Base-by-base conservation (phyloP, 345 rosid species). In the Eucalyptus pauciflora region DNA sequence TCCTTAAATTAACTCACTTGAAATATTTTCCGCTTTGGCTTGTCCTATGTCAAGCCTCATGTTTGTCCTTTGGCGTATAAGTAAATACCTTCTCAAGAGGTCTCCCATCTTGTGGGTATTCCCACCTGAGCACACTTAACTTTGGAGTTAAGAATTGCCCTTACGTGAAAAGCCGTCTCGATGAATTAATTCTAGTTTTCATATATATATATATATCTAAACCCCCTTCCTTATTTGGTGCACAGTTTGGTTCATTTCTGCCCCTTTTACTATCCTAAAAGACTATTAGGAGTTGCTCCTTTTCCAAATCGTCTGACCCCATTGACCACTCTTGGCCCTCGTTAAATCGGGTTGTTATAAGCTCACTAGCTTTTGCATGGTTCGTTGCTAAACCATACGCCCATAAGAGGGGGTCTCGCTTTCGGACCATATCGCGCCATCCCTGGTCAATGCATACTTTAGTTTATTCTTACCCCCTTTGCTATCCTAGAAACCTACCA, bases 111-210 rank as follows among this genome's bases (percentile, higher is more conserved):
- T 56, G 62, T 4, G 62, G 29, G 62, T 56, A 13, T 56, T 56
- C 62, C 13, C 62, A 56, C 62, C 6, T 8, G 1, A 56, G 62
- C 13, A 25, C 29, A 25, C 62, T 56, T 24, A 24, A 24, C 62
- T 56, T 56, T 1, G 29, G 62, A 56, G 62, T 56, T 56, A 56
- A 56, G 62, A 56, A 56, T 56, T 56, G 13, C 29, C 13, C 5
- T 56, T 24, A 56, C 0, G 6, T 56, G 29, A 24, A 56, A 10
- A 24, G 29, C 12, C 3, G 3, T 4, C 3, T 10, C 5, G 6
- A 29, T 56, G 29, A 56, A 56, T 56, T 56, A 56, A 56, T 56
- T 56, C 62, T 56, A 56, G 6, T 10, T 24, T 56, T n/a, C n/a
- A n/a, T n/a, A n/a, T n/a, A n/a, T n/a, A 8, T 9, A 2, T 22